Evolutionary conservation across 2,329 filamentous ascomycete genomes (phyloP).

Genomic region (Apiospora koreana): DNA sequence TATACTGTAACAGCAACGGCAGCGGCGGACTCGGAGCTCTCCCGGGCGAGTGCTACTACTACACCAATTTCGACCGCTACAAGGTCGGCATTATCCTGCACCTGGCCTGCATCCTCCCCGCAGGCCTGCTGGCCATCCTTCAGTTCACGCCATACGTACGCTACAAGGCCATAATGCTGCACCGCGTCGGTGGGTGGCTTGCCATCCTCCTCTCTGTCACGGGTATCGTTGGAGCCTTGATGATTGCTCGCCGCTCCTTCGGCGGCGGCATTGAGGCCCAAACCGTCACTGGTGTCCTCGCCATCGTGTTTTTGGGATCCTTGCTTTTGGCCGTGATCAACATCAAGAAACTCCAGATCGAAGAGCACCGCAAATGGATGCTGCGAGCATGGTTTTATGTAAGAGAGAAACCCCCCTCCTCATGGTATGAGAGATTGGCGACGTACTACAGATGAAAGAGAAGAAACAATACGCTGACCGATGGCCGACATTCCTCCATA

Average conservation of each 20-base stretch:
- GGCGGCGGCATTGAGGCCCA: conserved; percentile 55
- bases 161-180: conserved; percentile 51
- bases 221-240: conserved; percentile 50
- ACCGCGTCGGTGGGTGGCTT: conserved; percentile 61
- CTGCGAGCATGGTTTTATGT: conserved; percentile 52
- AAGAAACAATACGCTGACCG: neutral
- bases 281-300: conserved; percentile 41
- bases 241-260: conserved; percentile 53
- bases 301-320: conserved; percentile 43
- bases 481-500: conserved; percentile 19
- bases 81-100: conserved; percentile 47
- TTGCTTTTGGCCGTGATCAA: conserved; percentile 54
- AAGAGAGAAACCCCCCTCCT: conserved; percentile 15
- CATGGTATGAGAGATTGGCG: neutral
- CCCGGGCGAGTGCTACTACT: conserved; percentile 46
- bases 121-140: conserved; percentile 42
- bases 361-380: conserved; percentile 66
- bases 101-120: conserved; percentile 46
- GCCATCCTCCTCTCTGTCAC: conserved; percentile 49
- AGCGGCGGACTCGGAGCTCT: conserved; percentile 21
- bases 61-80: conserved; percentile 25
- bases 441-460: neutral
- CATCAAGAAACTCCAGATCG: conserved; percentile 60
- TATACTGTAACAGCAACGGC: conserved; percentile 29
- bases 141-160: conserved; percentile 52